Evolutionary conservation across 140 eudicot species (phyloP), one percentile per base, ranked within the genome.

Genomic region (Flaveria floridana): DNA sequence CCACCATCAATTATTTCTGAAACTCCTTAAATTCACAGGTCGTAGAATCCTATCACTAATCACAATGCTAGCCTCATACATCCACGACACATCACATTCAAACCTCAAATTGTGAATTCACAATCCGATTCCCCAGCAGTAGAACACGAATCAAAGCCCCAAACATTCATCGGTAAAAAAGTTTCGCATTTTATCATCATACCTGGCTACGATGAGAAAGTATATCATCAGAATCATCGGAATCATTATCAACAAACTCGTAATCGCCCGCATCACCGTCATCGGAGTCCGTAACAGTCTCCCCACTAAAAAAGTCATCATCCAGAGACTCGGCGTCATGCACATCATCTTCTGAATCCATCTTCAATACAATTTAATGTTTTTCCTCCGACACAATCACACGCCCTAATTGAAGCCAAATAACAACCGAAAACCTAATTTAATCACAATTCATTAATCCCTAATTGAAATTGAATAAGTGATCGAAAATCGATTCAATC

Each of bases 271-370:
- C 82, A 74, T 78, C 91, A 25, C 59, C 89, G 0, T 84, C 86
- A 26, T 88, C 95, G 69, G 89, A 86, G 75, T 86, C 91, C 56
- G 77, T 79, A 42, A 63, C 91, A 58, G 87, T 86, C 71, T 82
- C 91, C 37, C 91, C 89, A 69, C 95, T 78, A 77, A 84, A 88
- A 79, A 88, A 88, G 59, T 88, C 91, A 12, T 84, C 95, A 66
- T 87, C 92, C 1, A 74, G 11, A 11, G 85, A 82, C 70, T 81
- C 88, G n/a, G 79, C 84, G 7, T 83, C 90, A 74, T 85, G 84
- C 86, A 83, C 74, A 67, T 84, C 91, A 20, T 86, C 91, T 70
- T 82, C 85, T 8, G 86, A 86, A 47, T 83, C 86, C 88, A 85
- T 87, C 69, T 63, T 46, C 44, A 61, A 58, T 57, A 7, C 2